phyloP scores from a whole-genome alignment of 257 asterid species.

The Solanum corneliomulleri region DNA sequence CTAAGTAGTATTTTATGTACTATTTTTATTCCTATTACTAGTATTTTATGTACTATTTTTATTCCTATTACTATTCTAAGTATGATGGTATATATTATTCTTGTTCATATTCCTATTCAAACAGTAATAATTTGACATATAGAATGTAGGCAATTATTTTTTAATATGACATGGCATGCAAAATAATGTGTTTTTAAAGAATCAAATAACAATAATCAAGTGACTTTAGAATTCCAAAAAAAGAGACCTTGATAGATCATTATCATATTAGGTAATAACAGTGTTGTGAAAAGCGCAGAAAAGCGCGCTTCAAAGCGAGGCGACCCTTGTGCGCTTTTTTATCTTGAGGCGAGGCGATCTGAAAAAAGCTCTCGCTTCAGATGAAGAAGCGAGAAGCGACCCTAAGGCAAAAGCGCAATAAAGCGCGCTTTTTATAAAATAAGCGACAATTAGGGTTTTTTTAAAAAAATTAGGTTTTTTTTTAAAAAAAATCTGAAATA shows the following conservation, averaged over 20 bases:
- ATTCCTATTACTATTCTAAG: background rate
- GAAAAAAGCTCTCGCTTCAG: too few species aligned
- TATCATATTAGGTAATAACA: background rate
- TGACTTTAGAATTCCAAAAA: background rate
- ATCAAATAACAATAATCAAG: background rate
- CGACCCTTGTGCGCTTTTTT: too few species aligned
- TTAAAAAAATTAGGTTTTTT: too few species aligned
- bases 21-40: background rate
- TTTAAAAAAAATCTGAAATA: too few species aligned
- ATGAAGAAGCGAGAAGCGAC: too few species aligned
- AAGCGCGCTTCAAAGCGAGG: too few species aligned
- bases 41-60: background rate
- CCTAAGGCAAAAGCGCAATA: too few species aligned
- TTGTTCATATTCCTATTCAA: background rate
- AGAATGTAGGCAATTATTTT: background rate
- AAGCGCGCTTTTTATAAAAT: too few species aligned
- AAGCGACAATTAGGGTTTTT: too few species aligned
- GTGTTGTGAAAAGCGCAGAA: too few species aligned
- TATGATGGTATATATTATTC: background rate
- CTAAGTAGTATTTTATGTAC: background rate
- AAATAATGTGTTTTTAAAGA: background rate
- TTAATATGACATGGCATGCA: background rate
- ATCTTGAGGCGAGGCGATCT: too few species aligned
- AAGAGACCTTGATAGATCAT: background rate
- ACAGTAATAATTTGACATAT: background rate